These are phyloP conservation scores for Lumnitzera littorea DNA, from an alignment of 345 rosid species.

Conservation along the genomic window DNA sequence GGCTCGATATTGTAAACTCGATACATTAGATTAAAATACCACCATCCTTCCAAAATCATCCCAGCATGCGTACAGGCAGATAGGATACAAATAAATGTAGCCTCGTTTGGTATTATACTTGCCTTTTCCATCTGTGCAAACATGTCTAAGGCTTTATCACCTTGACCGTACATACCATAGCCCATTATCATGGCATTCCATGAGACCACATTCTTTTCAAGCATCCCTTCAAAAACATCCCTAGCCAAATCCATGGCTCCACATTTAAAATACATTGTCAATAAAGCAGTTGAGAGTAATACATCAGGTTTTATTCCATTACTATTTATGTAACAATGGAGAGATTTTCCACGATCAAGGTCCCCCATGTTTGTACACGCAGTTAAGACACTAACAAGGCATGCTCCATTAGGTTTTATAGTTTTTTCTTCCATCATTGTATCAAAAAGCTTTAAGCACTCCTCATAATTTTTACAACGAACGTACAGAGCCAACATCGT, in stretches of 20 bases:
- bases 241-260: conserved; percentile 18
- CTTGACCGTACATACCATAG: conserved; percentile 26
- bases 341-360: conserved; percentile 38
- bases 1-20: conserved; percentile 43
- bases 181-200: conserved; percentile 34
- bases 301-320: conserved; percentile 27
- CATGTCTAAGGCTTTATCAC: conserved; percentile 40
- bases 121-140: conserved; percentile 44
- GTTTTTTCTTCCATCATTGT: conserved; percentile 27
- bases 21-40: conserved; percentile 47
- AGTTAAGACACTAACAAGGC: conserved; percentile 48
- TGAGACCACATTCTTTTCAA: conserved; percentile 18
- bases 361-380: conserved; percentile 43
- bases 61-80: conserved; percentile 51
- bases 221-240: conserved; percentile 23
- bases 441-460: conserved; percentile 47
- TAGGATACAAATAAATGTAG: conserved; percentile 45
- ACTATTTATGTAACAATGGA: conserved; percentile 41
- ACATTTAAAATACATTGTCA: conserved; percentile 41
- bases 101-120: conserved; percentile 35
- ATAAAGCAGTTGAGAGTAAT: conserved; percentile 50
- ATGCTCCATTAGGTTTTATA: conserved; percentile 40
- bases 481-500: conserved; percentile 41
- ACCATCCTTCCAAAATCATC: conserved; percentile 65
- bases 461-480: conserved; percentile 34